Percentiles rank a stretch among this genome's conserved stretches.
Evolutionary conservation across 78 protist species (phyloP).

Genomic region (Polysphondylium violaceum): DNA sequence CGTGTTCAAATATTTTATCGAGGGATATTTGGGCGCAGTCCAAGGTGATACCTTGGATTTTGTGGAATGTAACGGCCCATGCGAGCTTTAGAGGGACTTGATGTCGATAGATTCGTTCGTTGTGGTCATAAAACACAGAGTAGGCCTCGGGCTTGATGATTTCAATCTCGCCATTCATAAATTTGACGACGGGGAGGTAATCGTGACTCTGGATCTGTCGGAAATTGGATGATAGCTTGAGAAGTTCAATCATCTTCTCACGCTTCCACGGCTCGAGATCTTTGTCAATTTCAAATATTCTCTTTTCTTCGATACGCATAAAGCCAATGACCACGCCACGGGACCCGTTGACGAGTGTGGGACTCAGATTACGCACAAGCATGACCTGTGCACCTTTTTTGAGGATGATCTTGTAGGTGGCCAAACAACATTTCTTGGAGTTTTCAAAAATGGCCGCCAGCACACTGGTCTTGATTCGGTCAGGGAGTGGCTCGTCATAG

Average conservation of each 20-base stretch:
- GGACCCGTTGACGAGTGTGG: slow-evolving; percentile 44
- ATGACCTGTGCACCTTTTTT: slow-evolving; percentile 83
- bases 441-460: slow-evolving; percentile 41
- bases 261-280: slow-evolving; percentile 6
- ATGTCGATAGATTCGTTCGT: slow-evolving; percentile 54
- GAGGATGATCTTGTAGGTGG: slow-evolving; percentile 18
- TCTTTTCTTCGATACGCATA: not conserved
- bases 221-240: not conserved
- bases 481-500: not conserved
- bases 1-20: slow-evolving; percentile 76
- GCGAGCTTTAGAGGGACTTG: slow-evolving; percentile 89
- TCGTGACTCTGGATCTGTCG: not conserved
- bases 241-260: slow-evolving; percentile 23
- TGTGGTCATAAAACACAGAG: slow-evolving; percentile 27
- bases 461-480: not conserved
- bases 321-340: slow-evolving; percentile 66
- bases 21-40: slow-evolving; percentile 81
- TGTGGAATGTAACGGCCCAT: slow-evolving; percentile 91
- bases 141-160: slow-evolving; percentile 62
- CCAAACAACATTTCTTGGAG: slow-evolving; percentile 53
- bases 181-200: slow-evolving; percentile 63
- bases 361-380: slow-evolving; percentile 56
- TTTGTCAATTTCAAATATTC: not conserved
- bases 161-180: slow-evolving; percentile 38
- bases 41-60: slow-evolving; percentile 90